A percentile compares a stretch with the other conserved stretches of the same genome.
phyloP scores from a whole-genome alignment of 2,329 filamentous ascomycete species.

The Pseudogymnoascus sp. region DNA sequence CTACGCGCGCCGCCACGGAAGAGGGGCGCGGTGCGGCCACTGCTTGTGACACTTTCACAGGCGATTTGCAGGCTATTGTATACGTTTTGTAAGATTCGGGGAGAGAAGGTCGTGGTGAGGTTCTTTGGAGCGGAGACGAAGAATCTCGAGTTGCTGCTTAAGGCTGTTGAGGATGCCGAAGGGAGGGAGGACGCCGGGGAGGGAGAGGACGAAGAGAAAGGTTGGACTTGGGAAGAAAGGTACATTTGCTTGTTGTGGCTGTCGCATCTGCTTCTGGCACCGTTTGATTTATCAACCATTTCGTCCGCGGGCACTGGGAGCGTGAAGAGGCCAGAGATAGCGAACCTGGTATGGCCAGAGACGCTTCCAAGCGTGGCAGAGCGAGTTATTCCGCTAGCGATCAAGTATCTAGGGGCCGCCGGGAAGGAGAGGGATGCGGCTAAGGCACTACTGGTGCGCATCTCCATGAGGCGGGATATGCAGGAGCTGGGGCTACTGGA shows the following conservation, averaged over 20 bases:
- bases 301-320: conserved; percentile 52
- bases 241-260: conserved; percentile 87
- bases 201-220: conserved; percentile 16
- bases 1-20: conserved; percentile 36
- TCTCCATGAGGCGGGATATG: conserved; percentile 84
- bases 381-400: conserved; percentile 61
- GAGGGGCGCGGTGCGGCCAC: conserved; percentile 33
- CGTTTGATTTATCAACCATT: conserved; percentile 84
- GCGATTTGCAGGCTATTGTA: conserved; percentile 78
- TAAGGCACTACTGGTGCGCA: conserved; percentile 69
- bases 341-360: conserved; percentile 46
- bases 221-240: conserved; percentile 74
- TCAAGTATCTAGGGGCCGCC: conserved; percentile 62
- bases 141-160: conserved; percentile 72
- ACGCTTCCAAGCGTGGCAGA: conserved; percentile 61
- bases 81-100: conserved; percentile 86
- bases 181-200: conserved; percentile 8
- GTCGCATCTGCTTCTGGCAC: conserved; percentile 71
- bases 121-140: conserved; percentile 87
- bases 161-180: conserved; percentile 57
- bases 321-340: conserved; percentile 33
- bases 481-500: conserved; percentile 63
- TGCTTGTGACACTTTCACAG: conserved; percentile 30
- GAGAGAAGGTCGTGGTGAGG: conserved; percentile 82
- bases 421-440: conserved; percentile 88